Percentiles rank a stretch among this genome's conserved stretches.
phyloP scores from a whole-genome alignment of 306 rosid species.

The Amphicarpaea edgeworthii region DNA sequence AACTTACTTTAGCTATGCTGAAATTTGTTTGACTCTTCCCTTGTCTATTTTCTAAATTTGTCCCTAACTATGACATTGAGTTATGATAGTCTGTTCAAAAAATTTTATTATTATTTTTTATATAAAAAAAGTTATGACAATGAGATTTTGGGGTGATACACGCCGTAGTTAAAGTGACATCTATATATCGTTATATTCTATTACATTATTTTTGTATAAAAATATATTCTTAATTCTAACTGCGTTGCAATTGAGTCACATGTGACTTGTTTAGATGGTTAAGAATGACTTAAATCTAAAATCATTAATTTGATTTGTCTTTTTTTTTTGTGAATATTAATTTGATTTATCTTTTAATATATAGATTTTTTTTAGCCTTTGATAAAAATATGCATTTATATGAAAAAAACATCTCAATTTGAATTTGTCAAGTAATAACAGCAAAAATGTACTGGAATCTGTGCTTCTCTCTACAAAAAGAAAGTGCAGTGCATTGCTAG shows the following conservation, averaged over 20 bases:
- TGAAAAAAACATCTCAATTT: too few species aligned
- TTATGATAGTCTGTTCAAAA: too few species aligned
- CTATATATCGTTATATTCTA: neutral
- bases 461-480: constrained; percentile 2
- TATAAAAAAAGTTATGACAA: too few species aligned
- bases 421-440: neutral
- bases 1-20: neutral
- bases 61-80: neutral
- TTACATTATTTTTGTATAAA: neutral
- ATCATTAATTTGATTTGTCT: too few species aligned
- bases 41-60: neutral
- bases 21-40: neutral
- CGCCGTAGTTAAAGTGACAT: neutral
- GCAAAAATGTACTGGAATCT: neutral
- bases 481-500: constrained; percentile 2
- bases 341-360: too few species aligned
- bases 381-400: too few species aligned
- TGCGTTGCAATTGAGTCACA: neutral
- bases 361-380: too few species aligned
- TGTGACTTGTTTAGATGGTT: neutral
- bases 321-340: too few species aligned
- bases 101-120: too few species aligned
- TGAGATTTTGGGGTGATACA: neutral
- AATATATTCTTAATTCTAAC: neutral
- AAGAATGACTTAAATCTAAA: neutral